Evolutionary conservation across 169 alveolate species (phyloP), one percentile per base, ranked within the genome.

Genomic region (Plasmodium blacklocki): DNA sequence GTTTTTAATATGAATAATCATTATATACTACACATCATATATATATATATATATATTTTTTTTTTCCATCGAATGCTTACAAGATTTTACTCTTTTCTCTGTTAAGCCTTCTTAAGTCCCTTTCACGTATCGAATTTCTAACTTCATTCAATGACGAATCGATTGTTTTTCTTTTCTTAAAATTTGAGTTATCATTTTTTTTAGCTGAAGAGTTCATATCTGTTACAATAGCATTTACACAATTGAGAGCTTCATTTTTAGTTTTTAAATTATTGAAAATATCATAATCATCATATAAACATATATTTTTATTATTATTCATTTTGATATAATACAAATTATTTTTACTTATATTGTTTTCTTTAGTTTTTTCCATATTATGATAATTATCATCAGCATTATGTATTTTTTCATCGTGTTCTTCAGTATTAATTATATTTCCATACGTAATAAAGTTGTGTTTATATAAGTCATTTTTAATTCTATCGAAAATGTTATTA

Each of bases 271-370:
- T 56, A 60, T 67, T 83, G 70, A 83, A 43, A 47, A 83, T 56
- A n/a, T 83, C 73, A 83, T 18, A 83, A 67, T 83, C 91, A 62
- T 83, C 85, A 47, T 83, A 83, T 49, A 83, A 50, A 26, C 60
- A 68, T 67, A 83, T 68, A 15, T 39, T 23, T 39, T 68, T 83
- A 39, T 56, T 68, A 50, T 58, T 83, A 29, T 68, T n/a, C 60
- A 83, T 49, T 58, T 68, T 83, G 32, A 83, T 83, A 56, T 83
- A 72, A 70, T 54, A 83, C 21, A 83, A 50, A 26, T 43, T 49
- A n/a, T 26, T 9, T 56, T 56, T 56, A 39, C 5, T 5, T 39
- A 39, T 7, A 39, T 39, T 39, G 1, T 39, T 39, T 74, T 54
- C 74, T 64, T 66, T 78, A 59, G n/a, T 66, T 64, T 52, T 66